A percentile compares a stretch with the other conserved stretches of the same genome.
These are phyloP conservation scores for Telopea speciosissima DNA, from an alignment of 177 flowering plant species.

Conservation along the genomic window DNA sequence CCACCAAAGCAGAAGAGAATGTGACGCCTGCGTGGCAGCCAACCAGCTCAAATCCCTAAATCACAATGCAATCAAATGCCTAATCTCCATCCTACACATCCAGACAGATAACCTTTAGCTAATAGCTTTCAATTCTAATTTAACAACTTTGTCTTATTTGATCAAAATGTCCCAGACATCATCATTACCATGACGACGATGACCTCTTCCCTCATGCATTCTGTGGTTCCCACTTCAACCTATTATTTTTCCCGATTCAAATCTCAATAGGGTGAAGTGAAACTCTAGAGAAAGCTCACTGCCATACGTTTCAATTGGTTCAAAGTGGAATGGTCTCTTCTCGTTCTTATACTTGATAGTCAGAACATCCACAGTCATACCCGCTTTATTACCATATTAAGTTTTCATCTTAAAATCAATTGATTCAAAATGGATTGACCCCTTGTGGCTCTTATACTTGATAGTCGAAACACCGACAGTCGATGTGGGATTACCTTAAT, in stretches of 20 bases:
- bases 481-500: too few relatives aligned
- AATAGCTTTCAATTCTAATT: not conserved
- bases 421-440: too few relatives aligned
- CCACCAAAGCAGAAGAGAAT: not conserved
- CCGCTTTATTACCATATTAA: too few relatives aligned
- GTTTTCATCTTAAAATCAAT: too few relatives aligned
- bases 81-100: not conserved
- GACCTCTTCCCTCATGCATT: not conserved
- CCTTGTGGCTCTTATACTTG: too few relatives aligned
- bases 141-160: not conserved
- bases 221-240: not conserved
- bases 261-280: too few relatives aligned
- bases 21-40: not conserved
- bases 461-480: too few relatives aligned
- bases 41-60: not conserved
- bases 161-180: not conserved
- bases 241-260: not conserved
- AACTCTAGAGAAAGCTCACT: too few relatives aligned
- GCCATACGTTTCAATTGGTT: too few relatives aligned
- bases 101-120: not conserved
- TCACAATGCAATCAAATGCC: not conserved
- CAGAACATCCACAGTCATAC: too few relatives aligned
- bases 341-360: too few relatives aligned
- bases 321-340: too few relatives aligned
- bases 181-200: not conserved